phyloP scores from a whole-genome alignment of 2,329 filamentous ascomycete species.

The Penicillium vulpinum region DNA sequence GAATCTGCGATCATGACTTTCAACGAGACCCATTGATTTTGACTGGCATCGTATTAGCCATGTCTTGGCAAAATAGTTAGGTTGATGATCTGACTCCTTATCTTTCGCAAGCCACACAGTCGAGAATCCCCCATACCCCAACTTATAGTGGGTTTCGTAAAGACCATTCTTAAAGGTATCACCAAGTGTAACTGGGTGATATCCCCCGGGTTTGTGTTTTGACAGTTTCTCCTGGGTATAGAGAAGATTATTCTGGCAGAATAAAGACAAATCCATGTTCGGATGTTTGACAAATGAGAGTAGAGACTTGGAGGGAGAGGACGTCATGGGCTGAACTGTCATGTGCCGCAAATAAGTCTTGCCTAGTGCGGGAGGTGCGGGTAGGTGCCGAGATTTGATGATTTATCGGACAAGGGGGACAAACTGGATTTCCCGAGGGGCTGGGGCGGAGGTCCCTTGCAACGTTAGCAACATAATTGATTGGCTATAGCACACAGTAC shows the following conservation, averaged over 20 bases:
- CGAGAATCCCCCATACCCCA: constrained; percentile 47
- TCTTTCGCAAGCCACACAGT: constrained; percentile 50
- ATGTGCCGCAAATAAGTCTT: not conserved
- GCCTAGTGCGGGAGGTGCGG: not conserved
- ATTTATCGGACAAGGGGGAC: too few species aligned
- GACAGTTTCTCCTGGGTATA: not conserved
- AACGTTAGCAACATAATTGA: not conserved
- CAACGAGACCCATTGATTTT: constrained; percentile 30
- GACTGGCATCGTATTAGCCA: constrained; percentile 13
- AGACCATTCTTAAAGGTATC: constrained; percentile 43
- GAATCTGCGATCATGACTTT: constrained; percentile 34
- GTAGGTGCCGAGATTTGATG: not conserved
- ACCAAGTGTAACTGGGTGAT: constrained; percentile 47
- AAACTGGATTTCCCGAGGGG: too few species aligned
- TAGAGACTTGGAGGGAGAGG: not conserved
- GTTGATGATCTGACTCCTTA: constrained; percentile 18
- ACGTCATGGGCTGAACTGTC: not conserved
- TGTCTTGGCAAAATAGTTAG: too few species aligned
- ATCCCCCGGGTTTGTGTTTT: constrained; percentile 35
- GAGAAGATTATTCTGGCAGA: not conserved
- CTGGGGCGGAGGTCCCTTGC: not conserved
- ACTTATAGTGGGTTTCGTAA: constrained; percentile 48
- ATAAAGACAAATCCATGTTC: not conserved
- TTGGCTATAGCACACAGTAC: not conserved
- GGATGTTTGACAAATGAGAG: not conserved